Evolutionary conservation across 1,139 yeast genomes (phyloP).

Genomic region (Taiozyma sp.): DNA sequence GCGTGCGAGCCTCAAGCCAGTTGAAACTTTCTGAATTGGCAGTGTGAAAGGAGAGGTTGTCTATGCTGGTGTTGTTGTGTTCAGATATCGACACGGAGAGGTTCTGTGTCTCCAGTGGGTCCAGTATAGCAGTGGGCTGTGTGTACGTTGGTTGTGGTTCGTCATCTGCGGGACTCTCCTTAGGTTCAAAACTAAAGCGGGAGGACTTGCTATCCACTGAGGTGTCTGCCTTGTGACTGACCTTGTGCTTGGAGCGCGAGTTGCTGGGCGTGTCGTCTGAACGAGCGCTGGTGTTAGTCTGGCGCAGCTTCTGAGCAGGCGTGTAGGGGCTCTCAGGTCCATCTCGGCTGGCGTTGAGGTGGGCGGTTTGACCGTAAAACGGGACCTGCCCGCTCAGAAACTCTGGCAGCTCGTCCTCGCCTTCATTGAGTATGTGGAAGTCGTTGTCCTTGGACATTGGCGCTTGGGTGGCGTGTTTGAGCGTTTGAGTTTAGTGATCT

Average conservation of each 20-base stretch:
- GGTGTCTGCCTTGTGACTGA: background rate
- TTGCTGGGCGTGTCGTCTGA: slow-evolving; percentile 7
- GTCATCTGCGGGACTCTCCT: background rate
- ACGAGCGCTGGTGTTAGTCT: slow-evolving; percentile 8
- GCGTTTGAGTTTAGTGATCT: background rate
- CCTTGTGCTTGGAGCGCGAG: background rate
- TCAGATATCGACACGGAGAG: background rate
- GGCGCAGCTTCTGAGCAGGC: slow-evolving; percentile 14
- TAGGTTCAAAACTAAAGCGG: slow-evolving; percentile 3
- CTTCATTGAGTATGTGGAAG: background rate
- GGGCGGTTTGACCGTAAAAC: background rate
- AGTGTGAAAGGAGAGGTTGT: slow-evolving; percentile 17
- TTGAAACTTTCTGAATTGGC: slow-evolving; percentile 12
- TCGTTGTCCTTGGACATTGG: background rate
- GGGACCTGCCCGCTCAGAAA: background rate
- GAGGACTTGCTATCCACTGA: background rate
- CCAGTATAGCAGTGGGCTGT: background rate
- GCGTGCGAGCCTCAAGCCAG: background rate
- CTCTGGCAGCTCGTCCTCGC: background rate
- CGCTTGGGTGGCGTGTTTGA: background rate
- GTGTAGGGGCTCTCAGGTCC: slow-evolving; percentile 15
- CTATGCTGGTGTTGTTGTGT: slow-evolving; percentile 1
- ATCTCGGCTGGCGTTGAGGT: background rate
- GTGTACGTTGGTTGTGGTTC: background rate
- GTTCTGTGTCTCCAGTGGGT: background rate